Evolutionary conservation across 768 basidiomycete genomes (phyloP), one percentile per base, ranked within the genome.

Genomic region (Auriculariales sp.): DNA sequence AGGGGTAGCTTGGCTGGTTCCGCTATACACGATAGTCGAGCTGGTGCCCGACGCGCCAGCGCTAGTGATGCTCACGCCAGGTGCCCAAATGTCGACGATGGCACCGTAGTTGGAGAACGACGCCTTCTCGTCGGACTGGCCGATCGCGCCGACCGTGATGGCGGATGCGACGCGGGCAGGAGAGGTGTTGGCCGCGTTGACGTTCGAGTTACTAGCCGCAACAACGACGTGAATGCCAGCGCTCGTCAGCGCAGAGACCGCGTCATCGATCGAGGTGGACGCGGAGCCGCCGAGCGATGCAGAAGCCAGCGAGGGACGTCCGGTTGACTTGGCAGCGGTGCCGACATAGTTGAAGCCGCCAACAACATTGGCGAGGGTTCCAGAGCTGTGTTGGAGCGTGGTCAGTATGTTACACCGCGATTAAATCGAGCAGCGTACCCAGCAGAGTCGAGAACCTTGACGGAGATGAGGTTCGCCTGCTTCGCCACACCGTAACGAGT

Each of bases 311-410:
- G 28, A 30, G 6, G 50, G 50, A 28, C 44, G 28, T 17, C 50
- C 50, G 17, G 12, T 33, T 7, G 56, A 31, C 7, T 48, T 25
- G 25, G 57, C 60, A 25, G 53, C 49, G 2, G 19, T 31, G 22
- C 52, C 39, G 4, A 67, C 68, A 50, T 57, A 70, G 51, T 66
- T 57, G 30, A 69, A 49, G 4, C 64, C 65, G 6, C 59, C 58
- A 35, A 68, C 57, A 45, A 53, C 45, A 27, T 50, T 47, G 11
- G 54, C 35, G 28, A 34, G 27, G n/a, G 49, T 15, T 22, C 53
- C 53, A 36, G 22, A 31, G 4, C 54, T 9, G 7, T 19, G 12
- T 15, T 11, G n/a, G 7, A 6, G 4, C 42, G 42, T 46, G 46
- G 5, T 15, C 14, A 10, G 15, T 48, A 29, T 24, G 50, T 9